These are phyloP conservation scores for Talaromyces liani DNA, from an alignment of 495 filamentous ascomycete genomes.

Conservation along the genomic window DNA sequence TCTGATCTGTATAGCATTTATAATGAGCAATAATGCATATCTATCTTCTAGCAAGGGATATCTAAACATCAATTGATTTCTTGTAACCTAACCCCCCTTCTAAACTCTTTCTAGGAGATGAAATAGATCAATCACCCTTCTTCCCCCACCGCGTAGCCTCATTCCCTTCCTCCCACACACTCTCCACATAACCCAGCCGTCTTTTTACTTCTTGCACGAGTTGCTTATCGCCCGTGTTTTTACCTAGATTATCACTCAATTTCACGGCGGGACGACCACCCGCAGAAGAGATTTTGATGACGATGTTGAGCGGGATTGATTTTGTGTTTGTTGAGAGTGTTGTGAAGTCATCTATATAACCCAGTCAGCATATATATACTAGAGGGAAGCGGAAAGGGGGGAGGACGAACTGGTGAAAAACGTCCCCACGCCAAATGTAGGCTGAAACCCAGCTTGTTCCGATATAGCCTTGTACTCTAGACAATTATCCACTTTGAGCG, in stretches of 20 bases:
- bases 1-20: not conserved
- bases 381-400: not conserved
- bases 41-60: not conserved
- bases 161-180: conserved; percentile 73
- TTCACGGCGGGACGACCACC: conserved; percentile 80
- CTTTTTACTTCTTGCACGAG: conserved; percentile 80
- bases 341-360: conserved; percentile 62
- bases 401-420: conserved; percentile 71
- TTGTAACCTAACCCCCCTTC: not conserved
- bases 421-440: conserved; percentile 88
- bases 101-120: not conserved
- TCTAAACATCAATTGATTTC: not conserved
- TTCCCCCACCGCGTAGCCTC: conserved; percentile 74
- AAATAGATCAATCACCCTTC: conserved; percentile 7
- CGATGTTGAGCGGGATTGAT: conserved; percentile 92
- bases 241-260: conserved; percentile 93
- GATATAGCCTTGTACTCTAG: conserved; percentile 79
- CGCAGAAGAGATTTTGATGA: conserved; percentile 89
- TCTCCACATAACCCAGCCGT: conserved; percentile 77
- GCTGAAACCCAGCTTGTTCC: conserved; percentile 70
- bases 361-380: not conserved
- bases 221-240: conserved; percentile 82
- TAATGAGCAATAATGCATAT: not conserved
- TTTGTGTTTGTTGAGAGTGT: conserved; percentile 63
- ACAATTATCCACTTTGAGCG: conserved; percentile 83